phyloP scores from a whole-genome alignment of 257 asterid species.

The Nemophila menziesii region DNA sequence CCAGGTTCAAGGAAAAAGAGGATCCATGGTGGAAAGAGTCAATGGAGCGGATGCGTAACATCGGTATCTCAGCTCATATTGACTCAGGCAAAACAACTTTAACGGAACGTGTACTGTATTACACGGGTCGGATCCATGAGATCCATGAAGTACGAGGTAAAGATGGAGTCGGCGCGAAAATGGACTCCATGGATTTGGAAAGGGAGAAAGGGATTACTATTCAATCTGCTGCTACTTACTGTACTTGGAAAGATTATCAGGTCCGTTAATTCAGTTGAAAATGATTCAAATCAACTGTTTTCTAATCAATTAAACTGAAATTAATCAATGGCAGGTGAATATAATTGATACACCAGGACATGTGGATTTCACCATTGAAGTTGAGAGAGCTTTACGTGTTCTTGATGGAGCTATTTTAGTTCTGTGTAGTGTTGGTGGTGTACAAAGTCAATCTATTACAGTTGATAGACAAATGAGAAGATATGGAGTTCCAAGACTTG shows the following conservation, averaged over 20 bases:
- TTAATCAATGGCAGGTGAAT: slow-evolving; percentile 46
- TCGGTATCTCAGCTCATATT: slow-evolving; percentile 93
- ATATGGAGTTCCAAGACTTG: slow-evolving; percentile 95
- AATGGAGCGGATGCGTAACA: slow-evolving; percentile 62
- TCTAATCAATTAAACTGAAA: not conserved
- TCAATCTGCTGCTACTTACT: slow-evolving; percentile 95
- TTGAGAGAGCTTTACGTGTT: slow-evolving; percentile 97
- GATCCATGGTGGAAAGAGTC: slow-evolving; percentile 76
- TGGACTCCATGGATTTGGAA: slow-evolving; percentile 99
- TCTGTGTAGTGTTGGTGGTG: slow-evolving; percentile 97
- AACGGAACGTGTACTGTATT: slow-evolving; percentile 76
- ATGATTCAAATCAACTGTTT: no score
- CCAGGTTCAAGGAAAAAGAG: slow-evolving; percentile 68
- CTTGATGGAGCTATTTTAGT: slow-evolving; percentile 98
- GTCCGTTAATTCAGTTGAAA: slow-evolving; percentile 12
- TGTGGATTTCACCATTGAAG: slow-evolving; percentile 96
- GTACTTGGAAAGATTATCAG: slow-evolving; percentile 92
- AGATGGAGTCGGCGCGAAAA: slow-evolving; percentile 97
- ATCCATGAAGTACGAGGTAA: slow-evolving; percentile 93
- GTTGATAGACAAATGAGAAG: slow-evolving; percentile 99
- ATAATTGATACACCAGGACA: slow-evolving; percentile 98
- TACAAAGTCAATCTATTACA: slow-evolving; percentile 96
- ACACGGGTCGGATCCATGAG: slow-evolving; percentile 96
- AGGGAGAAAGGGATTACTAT: slow-evolving; percentile 97
- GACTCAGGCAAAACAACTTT: slow-evolving; percentile 95